A percentile compares a stretch with the other conserved stretches of the same genome.
Evolutionary conservation across 345 rosid genomes (phyloP).

Genomic region (Acer yangbiense): DNA sequence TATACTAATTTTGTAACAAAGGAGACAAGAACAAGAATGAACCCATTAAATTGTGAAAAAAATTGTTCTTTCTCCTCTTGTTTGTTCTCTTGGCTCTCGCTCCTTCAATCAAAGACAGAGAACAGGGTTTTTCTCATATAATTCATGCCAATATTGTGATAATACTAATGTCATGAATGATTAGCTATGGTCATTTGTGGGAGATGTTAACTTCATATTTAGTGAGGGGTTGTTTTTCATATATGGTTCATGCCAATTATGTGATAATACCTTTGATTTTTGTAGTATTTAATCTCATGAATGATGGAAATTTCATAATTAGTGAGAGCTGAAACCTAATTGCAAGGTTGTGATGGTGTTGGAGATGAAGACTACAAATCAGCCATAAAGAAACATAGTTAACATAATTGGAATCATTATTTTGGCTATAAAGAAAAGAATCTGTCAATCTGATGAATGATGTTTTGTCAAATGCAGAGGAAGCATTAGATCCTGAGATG

Average conservation of each 20-base stretch:
- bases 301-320: neutral
- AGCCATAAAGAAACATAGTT: conserved; percentile 5
- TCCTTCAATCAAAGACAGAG: too few relatives aligned
- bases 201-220: too few relatives aligned
- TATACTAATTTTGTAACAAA: neutral
- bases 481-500: neutral
- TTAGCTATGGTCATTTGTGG: too few relatives aligned
- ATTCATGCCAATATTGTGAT: too few relatives aligned
- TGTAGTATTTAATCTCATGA: neutral
- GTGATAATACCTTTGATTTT: neutral
- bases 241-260: too few relatives aligned
- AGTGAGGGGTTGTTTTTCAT: too few relatives aligned
- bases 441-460: neutral
- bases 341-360: neutral
- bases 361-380: neutral
- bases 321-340: neutral
- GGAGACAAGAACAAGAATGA: neutral
- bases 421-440: neutral
- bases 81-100: too few relatives aligned
- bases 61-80: neutral
- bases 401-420: neutral
- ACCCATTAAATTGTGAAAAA: neutral
- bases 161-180: too few relatives aligned
- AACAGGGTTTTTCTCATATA: neutral
- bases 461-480: neutral